Percentiles rank a stretch among this genome's conserved stretches.
phyloP scores from a whole-genome alignment of 208 protist species.

The Leishmania amazonensis region DNA sequence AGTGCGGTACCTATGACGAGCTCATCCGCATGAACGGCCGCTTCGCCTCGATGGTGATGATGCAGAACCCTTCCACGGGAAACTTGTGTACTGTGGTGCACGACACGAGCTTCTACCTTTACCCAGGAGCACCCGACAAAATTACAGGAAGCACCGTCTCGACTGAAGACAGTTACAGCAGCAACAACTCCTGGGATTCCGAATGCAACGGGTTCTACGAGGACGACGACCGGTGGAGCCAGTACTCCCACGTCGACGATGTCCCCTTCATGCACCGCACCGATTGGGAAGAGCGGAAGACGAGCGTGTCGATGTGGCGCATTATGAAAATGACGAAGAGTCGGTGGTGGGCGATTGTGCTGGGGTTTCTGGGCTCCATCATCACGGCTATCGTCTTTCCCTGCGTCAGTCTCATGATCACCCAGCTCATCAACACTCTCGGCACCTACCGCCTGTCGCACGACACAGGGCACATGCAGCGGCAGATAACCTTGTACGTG shows the following conservation, averaged over 20 bases:
- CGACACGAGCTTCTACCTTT: conserved; percentile 51
- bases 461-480: conserved; percentile 33
- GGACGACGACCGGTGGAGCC: conserved; percentile 24
- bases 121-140: conserved; percentile 9
- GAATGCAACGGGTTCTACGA: conserved; percentile 2
- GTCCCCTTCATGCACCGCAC: conserved; percentile 61
- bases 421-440: conserved; percentile 48
- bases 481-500: conserved; percentile 40
- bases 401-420: conserved; percentile 46
- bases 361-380: conserved; percentile 64
- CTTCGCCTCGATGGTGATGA: conserved; percentile 75
- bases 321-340: conserved; percentile 55
- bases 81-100: conserved; percentile 31
- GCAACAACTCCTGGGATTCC: conserved; percentile 22
- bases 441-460: conserved; percentile 36
- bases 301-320: conserved; percentile 47
- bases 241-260: conserved; percentile 50
- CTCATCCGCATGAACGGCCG: conserved; percentile 56
- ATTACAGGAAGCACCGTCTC: not conserved
- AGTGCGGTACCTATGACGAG: conserved; percentile 70
- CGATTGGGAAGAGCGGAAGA: conserved; percentile 54
- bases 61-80: conserved; percentile 42
- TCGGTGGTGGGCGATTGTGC: conserved; percentile 37
- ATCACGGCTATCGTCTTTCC: conserved; percentile 46
- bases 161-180: not conserved